Base-by-base conservation (phyloP, 2,329 filamentous ascomycete genomes). In the Tolypocladium ovalisporum region DNA sequence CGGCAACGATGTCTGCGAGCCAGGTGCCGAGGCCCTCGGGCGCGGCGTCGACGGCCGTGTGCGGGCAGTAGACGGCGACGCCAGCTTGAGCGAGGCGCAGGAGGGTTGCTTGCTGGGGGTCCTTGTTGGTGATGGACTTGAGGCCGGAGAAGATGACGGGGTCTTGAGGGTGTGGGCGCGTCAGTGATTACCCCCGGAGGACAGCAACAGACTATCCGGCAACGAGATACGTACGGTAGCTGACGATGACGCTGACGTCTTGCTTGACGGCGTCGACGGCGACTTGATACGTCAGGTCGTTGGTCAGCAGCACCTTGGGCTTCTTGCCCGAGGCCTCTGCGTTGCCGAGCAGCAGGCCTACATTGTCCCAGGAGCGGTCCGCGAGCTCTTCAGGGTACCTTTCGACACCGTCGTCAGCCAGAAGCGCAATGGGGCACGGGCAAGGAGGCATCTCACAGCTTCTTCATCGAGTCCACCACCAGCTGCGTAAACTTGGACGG, bases 61-160 rank as follows among this genome's bases (percentile, higher is more conserved):
- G 94, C 0, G 94, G 94, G 62, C 88, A 91, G 77, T 97, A 99
- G 57, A 99, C 91, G 62, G 91, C 95, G 66, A 99, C 90, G 39
- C 93, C 92, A 70, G 89, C 85, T 61, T 89, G 88, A 52, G 87
- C 88, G 15, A 99, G 81, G 51, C 87, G 83, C 4, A 99, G 79
- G 36, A 99, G 82, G 8, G 89, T 89, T 49, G 86, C 82, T 70
- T 99, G 94, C 71, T 97, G 94, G 12, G 90, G 82, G 68, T 99
- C 89, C 60, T 81, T 80, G 53, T 91, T 82, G 37, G 90, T 96
- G 68, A 99, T 77, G 62, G 89, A 87, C 74, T 97, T 99, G 64
- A 99, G 80, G 56, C 89, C 89, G 54, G 89, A 85, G 78, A 99
- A 99, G 69, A 99, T 97, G 70, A 97, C 94, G 27, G 94, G 94